phyloP scores from a whole-genome alignment of 129 eudicot genomes.

The Apium graveolens region DNA sequence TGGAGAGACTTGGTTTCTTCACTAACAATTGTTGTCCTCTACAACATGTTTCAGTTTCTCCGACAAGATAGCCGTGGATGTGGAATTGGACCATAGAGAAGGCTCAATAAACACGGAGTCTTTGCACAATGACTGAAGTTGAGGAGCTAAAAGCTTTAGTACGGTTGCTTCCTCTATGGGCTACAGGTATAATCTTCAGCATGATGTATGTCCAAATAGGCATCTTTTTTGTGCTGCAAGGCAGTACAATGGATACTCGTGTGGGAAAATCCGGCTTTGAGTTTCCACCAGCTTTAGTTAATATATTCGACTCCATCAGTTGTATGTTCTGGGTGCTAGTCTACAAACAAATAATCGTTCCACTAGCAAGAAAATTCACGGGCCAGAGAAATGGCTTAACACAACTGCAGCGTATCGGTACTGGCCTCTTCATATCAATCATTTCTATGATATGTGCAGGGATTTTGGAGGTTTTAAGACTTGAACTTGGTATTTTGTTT shows the following conservation, averaged over 20 bases:
- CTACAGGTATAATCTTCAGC: conserved; percentile 47
- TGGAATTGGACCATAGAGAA: conserved; percentile 42
- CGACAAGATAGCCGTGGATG: conserved; percentile 64
- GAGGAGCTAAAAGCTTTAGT: conserved; percentile 58
- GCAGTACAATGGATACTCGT: no score
- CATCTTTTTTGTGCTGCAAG: conserved; percentile 47
- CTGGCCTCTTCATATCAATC: conserved; percentile 53
- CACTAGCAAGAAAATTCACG: conserved; percentile 35
- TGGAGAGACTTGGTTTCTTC: no score
- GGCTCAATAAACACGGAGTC: no score
- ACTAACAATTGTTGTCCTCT: neutral
- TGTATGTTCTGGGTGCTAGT: conserved; percentile 63
- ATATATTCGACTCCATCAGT: no score
- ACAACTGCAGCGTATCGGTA: conserved; percentile 54
- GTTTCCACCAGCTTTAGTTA: no score
- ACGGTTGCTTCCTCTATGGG: conserved; percentile 69
- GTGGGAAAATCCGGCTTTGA: no score
- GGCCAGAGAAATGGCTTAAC: conserved; percentile 56
- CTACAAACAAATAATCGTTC: conserved; percentile 44
- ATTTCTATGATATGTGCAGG: no score
- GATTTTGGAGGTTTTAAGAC: conserved; percentile 45
- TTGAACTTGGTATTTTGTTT: no score
- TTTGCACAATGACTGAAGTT: conserved; percentile 67
- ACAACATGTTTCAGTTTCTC: conserved; percentile 31
- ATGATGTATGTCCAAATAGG: conserved; percentile 53